Evolutionary conservation across 805 yeast species (phyloP).

Genomic region (Ogataea polymorpha): DNA sequence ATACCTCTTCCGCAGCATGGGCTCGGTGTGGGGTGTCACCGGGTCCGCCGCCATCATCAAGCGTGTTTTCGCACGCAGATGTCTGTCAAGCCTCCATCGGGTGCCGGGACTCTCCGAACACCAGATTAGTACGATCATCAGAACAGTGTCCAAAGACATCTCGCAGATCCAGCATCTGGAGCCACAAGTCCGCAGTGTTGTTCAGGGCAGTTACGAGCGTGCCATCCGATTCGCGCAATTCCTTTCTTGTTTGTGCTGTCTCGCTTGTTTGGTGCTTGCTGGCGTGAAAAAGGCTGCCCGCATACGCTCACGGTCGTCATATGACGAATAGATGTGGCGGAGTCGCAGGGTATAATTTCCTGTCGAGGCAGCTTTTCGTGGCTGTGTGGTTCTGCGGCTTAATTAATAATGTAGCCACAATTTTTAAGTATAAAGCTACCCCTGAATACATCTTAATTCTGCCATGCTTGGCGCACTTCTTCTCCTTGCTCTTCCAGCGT

Average conservation of each 20-base stretch:
- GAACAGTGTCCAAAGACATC: constrained; percentile 24
- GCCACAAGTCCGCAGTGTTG: constrained; percentile 19
- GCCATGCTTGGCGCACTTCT: neutral
- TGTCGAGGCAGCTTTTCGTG: too few relatives aligned
- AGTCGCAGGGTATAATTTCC: too few relatives aligned
- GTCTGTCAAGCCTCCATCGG: neutral
- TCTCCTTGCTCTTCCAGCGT: constrained; percentile 7
- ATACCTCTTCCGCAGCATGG: constrained; percentile 38
- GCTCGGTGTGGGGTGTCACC: constrained; percentile 42
- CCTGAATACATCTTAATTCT: too few relatives aligned
- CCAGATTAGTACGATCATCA: constrained; percentile 22
- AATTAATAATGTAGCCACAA: neutral
- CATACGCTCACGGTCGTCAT: neutral
- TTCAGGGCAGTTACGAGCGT: constrained; percentile 26
- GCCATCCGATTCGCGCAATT: constrained; percentile 31
- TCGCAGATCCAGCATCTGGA: constrained; percentile 21
- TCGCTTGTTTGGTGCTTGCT: constrained; percentile 4
- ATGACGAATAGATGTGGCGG: neutral
- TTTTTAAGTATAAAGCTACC: neutral
- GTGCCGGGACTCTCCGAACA: constrained; percentile 7
- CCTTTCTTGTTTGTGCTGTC: constrained; percentile 6
- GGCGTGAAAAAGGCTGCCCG: neutral
- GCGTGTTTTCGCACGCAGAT: constrained; percentile 5
- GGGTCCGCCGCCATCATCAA: constrained; percentile 18
- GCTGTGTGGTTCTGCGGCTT: too few relatives aligned